Conservation (phyloP, 257 asterid species). For the Solanum pimpinellifolium region DNA sequence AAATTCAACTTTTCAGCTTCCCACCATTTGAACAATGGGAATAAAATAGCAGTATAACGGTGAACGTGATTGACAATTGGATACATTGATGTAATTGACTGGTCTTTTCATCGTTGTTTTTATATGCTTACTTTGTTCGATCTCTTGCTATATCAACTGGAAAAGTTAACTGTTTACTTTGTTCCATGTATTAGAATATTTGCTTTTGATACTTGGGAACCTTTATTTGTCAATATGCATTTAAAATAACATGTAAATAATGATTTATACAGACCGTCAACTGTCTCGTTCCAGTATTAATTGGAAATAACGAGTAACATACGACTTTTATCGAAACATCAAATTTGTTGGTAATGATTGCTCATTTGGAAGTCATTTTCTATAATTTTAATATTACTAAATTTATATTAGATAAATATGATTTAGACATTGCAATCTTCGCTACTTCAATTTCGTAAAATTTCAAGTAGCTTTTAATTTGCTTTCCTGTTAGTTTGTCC, state of each 20-base stretch:
- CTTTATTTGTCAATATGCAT: neutral
- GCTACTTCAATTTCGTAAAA: neutral
- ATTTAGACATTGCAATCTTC: neutral
- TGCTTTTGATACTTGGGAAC: neutral
- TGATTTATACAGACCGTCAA: neutral
- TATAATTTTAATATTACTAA: neutral
- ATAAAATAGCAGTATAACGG: neutral
- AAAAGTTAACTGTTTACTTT: neutral
- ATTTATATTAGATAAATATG: neutral
- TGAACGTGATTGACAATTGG: neutral
- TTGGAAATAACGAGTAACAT: neutral
- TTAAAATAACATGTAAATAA: neutral
- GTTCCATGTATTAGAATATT: neutral
- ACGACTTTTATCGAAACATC: neutral
- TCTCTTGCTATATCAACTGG: neutral
- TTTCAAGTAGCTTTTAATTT: neutral
- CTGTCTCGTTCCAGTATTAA: neutral
- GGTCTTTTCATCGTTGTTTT: neutral
- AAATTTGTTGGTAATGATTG: neutral
- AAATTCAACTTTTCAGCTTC: neutral
- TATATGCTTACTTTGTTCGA: neutral
- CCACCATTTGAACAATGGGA: neutral
- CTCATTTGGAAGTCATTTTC: neutral
- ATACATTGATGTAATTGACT: neutral
- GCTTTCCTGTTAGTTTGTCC: neutral